Base-by-base conservation (phyloP, 805 yeast species). In the Hagleromyces aurorensis region DNA sequence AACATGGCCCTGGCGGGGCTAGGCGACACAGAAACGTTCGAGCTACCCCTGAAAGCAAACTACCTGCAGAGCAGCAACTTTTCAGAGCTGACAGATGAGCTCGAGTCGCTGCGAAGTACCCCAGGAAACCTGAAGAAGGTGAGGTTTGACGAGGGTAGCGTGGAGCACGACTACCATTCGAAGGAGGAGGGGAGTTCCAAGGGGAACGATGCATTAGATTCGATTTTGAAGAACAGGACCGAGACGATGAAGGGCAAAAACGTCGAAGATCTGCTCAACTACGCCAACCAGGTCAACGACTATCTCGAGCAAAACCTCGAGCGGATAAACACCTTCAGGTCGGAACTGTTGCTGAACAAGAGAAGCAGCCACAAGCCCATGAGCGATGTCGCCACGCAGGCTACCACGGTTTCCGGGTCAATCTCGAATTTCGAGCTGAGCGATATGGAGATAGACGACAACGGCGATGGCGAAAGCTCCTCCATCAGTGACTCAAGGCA, bases 391-490 rank as follows among this genome's bases (percentile, higher is more conserved):
- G 36, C 41, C 11, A 34, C 46, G 4, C 37, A 36, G 21, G 45
- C 41, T 3, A 43, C 48, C 3, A 31, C 43, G 3, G 24, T 36
- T 7, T 41, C 49, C n/a, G 53, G 49, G 3, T 46, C 53, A 3
- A 33, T 39, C 12, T 50, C 58, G 3, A 52, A 52, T 27, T 52
- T 52, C 21, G 48, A 40, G 12, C 30, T 52, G 23, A 51, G 55
- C 30, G 58, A 47, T n/a, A 25, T 31, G 19, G 51, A 41, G 13
- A 11, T 21, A 6, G 48, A 41, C 10, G 43, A 40, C 3, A 22
- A 27, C 6, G 29, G 25, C 7, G 22, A 18, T 18, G n/a, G 21
- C n/a, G n/a, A n/a, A n/a, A n/a, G n/a, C n/a, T n/a, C n/a, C n/a
- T n/a, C n/a, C n/a, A n/a, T n/a, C n/a, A n/a, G n/a, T n/a, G n/a